Base-by-base conservation (phyloP, 2,329 filamentous ascomycete genomes). In the Phialocephala sp. region DNA sequence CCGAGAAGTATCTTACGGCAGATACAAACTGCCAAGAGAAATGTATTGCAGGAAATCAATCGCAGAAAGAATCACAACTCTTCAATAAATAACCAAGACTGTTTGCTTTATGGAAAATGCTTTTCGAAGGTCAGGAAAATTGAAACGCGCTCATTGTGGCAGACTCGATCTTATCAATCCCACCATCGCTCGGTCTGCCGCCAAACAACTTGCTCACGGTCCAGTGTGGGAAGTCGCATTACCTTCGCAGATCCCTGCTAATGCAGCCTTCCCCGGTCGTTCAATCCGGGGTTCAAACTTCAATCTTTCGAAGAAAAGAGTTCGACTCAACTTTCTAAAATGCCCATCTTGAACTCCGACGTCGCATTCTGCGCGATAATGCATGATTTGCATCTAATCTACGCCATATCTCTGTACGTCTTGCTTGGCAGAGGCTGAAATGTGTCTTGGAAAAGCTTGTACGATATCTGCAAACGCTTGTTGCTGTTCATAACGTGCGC, bases 91-190 rank as follows among this genome's bases (percentile, higher is more conserved):
- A 32, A 18, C 2, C 50, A 54, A 54, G 50, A 35, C 27, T n/a
- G n/a, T n/a, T 14, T 27, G 43, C 43, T 47, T 32, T 54, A 54
- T 32, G 22, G 24, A 4, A 52, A 18, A 54, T 27, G 6, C 22
- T 54, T 41, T 20, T 36, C n/a, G 6, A 20, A 24, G 12, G 35
- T 3, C 4, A 22, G 22, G 39, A 37, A 32, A 50, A 54, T 32
- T 59, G 61, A 63, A 63, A 63, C 60, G 20, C 20, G 47, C 60
- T 62, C 60, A 45, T 20, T 35, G 36, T n/a, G 50, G 27, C 24
- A 54, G 27, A 35, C 50, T 35, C n/a, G 50, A 54, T 32, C 24
- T 32, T 54, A 35, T 32, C 24, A 32, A 54, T 18, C 14, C 24
- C 14, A 6, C 24, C 14, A 35, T 54, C 50, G 50, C 50, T 32